phyloP scores from a whole-genome alignment of 495 filamentous ascomycete genomes.

The Penicillium flavigenum region DNA sequence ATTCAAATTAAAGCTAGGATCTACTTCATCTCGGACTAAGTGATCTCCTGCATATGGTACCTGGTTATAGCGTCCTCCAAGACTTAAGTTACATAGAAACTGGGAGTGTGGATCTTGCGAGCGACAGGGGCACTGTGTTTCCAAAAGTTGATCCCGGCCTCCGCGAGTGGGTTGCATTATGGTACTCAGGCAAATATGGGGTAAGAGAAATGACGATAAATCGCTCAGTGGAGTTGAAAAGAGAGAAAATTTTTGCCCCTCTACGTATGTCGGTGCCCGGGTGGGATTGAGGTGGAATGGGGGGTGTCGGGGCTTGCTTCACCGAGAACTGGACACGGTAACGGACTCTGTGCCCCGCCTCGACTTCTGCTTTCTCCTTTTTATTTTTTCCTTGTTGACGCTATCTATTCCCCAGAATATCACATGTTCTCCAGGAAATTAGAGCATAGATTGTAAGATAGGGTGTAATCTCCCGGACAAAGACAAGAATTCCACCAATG shows the following conservation, averaged over 20 bases:
- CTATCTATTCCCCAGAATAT: constrained; percentile 10
- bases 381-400: neutral
- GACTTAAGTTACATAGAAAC: neutral
- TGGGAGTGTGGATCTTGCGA: constrained; percentile 3
- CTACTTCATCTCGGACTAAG: constrained; percentile 1
- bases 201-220: constrained; percentile 16
- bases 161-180: constrained; percentile 1
- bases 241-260: neutral
- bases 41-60: constrained; percentile 14
- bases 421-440: constrained; percentile 8
- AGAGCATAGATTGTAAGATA: constrained; percentile 1
- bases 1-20: neutral
- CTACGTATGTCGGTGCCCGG: neutral
- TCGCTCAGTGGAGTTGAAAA: constrained; percentile 15
- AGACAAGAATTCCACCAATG: constrained; percentile 7
- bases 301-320: constrained; percentile 12
- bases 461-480: neutral
- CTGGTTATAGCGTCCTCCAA: neutral
- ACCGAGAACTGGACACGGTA: constrained; percentile 28
- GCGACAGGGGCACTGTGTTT: constrained; percentile 1
- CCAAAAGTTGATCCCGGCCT: neutral
- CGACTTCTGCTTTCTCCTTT: neutral
- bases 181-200: constrained; percentile 19
- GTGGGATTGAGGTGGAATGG: neutral
- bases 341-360: constrained; percentile 7